phyloP scores from a whole-genome alignment of 176 grass and related monocot genomes.

The Carex scoparia region DNA sequence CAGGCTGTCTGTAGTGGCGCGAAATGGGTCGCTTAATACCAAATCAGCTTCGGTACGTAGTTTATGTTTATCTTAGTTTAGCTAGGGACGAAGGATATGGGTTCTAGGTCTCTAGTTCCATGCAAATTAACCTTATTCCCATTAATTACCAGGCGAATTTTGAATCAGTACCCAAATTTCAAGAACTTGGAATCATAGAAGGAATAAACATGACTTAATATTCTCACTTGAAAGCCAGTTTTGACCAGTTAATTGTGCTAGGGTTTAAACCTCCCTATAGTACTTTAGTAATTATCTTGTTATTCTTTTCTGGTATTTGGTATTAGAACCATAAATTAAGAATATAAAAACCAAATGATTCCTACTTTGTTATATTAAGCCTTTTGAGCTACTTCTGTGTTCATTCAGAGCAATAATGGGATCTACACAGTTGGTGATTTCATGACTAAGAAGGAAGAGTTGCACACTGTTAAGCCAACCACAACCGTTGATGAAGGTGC shows the following conservation, averaged over 20 bases:
- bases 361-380: background rate
- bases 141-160: background rate
- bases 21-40: slow-evolving; percentile 15
- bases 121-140: background rate
- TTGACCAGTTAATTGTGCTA: background rate
- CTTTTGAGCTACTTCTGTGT: slow-evolving; percentile 1
- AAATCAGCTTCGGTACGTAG: slow-evolving; percentile 18
- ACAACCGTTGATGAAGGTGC: slow-evolving; percentile 67
- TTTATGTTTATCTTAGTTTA: background rate
- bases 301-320: background rate
- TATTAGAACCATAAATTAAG: background rate
- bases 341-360: no score
- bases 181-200: background rate
- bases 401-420: slow-evolving; percentile 53
- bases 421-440: slow-evolving; percentile 80
- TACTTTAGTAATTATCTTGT: background rate
- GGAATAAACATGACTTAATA: background rate
- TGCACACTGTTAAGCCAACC: slow-evolving; percentile 52
- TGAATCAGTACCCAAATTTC: background rate
- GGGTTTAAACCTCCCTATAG: background rate
- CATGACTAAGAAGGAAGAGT: slow-evolving; percentile 66
- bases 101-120: background rate
- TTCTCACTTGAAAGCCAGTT: background rate
- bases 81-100: background rate
- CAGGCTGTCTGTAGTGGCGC: slow-evolving; percentile 20